Conservation (phyloP, 257 asterid genomes). For the Lycium barbarum region DNA sequence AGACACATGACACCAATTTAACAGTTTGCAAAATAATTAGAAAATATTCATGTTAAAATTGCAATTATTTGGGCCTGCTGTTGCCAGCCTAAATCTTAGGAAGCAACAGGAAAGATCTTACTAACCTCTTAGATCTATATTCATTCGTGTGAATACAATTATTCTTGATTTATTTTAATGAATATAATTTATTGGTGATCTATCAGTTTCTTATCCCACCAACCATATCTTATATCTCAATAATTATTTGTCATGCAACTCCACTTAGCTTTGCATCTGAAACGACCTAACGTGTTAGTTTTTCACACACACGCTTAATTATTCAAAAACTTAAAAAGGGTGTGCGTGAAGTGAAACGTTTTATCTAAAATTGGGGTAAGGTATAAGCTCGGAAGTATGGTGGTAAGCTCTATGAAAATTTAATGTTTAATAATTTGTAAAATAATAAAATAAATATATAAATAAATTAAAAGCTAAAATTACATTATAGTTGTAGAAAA, state of each 20-base stretch:
- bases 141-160: conserved; percentile 30
- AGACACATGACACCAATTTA: neutral
- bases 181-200: neutral
- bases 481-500: too few relatives aligned
- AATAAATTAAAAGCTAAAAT: too few relatives aligned
- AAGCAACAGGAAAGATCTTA: neutral
- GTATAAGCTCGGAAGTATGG: too few relatives aligned
- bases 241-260: neutral
- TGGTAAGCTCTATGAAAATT: too few relatives aligned
- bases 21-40: neutral
- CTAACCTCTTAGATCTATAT: conserved; percentile 4
- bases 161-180: conserved; percentile 16
- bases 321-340: too few relatives aligned
- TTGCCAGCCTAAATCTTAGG: conserved; percentile 30
- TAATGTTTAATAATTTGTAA: too few relatives aligned
- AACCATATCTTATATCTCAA: conserved; percentile 7
- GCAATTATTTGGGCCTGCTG: conserved; percentile 10
- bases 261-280: neutral
- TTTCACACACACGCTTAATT: neutral
- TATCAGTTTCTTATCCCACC: conserved; percentile 15
- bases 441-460: too few relatives aligned
- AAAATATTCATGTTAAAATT: neutral
- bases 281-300: conserved; percentile 15
- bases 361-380: too few relatives aligned
- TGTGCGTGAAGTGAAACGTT: too few relatives aligned